Conservation (phyloP, 768 basidiomycete genomes). For the Sarcomyxa edulis region DNA sequence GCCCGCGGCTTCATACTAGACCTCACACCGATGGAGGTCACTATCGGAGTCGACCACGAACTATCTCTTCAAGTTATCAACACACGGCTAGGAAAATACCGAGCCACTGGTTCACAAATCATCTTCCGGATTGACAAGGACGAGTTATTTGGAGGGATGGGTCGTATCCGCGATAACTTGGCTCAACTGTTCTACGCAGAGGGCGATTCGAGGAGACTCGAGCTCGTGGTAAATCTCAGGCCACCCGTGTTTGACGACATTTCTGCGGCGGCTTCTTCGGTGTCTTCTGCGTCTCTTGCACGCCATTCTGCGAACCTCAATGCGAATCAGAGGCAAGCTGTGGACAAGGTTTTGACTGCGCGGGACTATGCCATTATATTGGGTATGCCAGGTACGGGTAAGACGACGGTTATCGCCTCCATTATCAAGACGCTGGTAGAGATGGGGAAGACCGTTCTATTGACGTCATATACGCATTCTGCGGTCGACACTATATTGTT, state of each 20-base stretch:
- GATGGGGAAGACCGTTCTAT: conserved; percentile 80
- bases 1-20: conserved; percentile 79
- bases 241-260: conserved; percentile 53
- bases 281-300: conserved; percentile 17
- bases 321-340: conserved; percentile 62
- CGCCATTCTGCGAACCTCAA: conserved; percentile 49
- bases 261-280: conserved; percentile 7
- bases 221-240: conserved; percentile 78
- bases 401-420: conserved; percentile 91
- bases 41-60: conserved; percentile 80
- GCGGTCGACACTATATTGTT: conserved; percentile 96
- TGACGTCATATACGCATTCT: conserved; percentile 95
- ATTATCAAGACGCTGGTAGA: conserved; percentile 76
- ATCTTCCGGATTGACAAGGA: conserved; percentile 92
- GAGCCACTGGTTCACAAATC: too few relatives aligned
- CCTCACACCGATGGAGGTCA: conserved; percentile 56
- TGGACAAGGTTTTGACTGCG: conserved; percentile 70
- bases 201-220: conserved; percentile 61
- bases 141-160: conserved; percentile 83
- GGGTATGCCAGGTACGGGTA: conserved; percentile 99
- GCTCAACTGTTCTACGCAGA: conserved; percentile 82
- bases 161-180: conserved; percentile 85
- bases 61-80: conserved; percentile 49
- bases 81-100: conserved; percentile 24
- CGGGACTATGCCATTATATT: conserved; percentile 88